A percentile compares a stretch with the other conserved stretches of the same genome.
Evolutionary conservation across 2,329 filamentous ascomycete species (phyloP).

Genomic region (Raffaelea albimanens): DNA sequence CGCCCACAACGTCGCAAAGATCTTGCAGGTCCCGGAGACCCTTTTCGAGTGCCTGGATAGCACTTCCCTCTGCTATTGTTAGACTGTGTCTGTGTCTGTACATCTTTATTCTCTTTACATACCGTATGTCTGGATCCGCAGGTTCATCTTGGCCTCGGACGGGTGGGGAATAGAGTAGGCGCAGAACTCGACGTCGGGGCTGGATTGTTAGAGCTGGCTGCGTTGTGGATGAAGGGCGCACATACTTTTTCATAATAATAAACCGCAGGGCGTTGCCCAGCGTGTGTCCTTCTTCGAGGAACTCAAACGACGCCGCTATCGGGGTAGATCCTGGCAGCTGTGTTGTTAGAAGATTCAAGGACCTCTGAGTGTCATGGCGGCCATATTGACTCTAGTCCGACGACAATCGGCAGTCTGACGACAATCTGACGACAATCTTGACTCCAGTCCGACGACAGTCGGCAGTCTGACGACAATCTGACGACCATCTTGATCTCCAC

Average conservation of each 20-base stretch:
- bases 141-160: slow-evolving; percentile 91
- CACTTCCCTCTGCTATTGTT: slow-evolving; percentile 67
- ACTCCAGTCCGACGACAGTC: too few species aligned
- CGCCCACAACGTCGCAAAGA: slow-evolving; percentile 85
- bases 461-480: too few species aligned
- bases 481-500: slow-evolving; percentile 16
- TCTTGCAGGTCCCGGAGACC: slow-evolving; percentile 82
- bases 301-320: slow-evolving; percentile 89
- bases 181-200: slow-evolving; percentile 94
- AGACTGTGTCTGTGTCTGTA: too few species aligned
- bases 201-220: slow-evolving; percentile 25
- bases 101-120: too few species aligned
- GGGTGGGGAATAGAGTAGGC: slow-evolving; percentile 97
- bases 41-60: slow-evolving; percentile 80
- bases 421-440: too few species aligned
- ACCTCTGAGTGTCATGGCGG: too few species aligned
- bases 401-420: too few species aligned
- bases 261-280: slow-evolving; percentile 89
- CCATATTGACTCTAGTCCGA: too few species aligned
- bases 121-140: slow-evolving; percentile 97
- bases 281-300: slow-evolving; percentile 88
- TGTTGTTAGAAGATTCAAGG: too few species aligned
- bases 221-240: not conserved
- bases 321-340: slow-evolving; percentile 79
- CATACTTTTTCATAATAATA: slow-evolving; percentile 97